Base-by-base conservation (phyloP, 495 filamentous ascomycete genomes). In the Astrothelium macrocarpum region DNA sequence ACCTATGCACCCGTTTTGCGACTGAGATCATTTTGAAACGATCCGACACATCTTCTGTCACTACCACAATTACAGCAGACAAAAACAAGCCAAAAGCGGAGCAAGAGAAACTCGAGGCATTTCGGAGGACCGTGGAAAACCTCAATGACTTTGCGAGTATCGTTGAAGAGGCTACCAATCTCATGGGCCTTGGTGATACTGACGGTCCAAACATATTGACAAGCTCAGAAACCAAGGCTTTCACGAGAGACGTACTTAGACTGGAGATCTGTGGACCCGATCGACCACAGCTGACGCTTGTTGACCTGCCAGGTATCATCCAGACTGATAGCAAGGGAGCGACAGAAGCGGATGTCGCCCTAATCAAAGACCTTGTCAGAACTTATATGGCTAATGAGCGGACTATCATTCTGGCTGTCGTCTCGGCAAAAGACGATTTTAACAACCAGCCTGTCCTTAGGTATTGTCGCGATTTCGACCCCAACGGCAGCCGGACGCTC, bases 1-100 rank as follows among this genome's bases (percentile, higher is more conserved):
- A 80, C 53, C 42, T 85, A 0, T 90, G 87, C 71, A 90, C 87
- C 0, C 78, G 85, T 0, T 89, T 89, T 63, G 82, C 87, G 2
- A 89, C 84, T 0, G 85, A 90, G 67, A 76, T 89, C 2, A 76
- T 83, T 29, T 67, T 82, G 0, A 76, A 78, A 1, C 72, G 78
- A 3, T 66, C 53, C n/a, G 45, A 71, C 1, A 60, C 62, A 2
- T 42, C 62, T 4, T 62, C 70, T 2, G 68, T 76, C 23, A 56
- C 64, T 0, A 68, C 65, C 9, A 71, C 56, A 26, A 75, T 77
- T 60, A 74, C 60, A 1, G 72, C 75, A 1, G 73, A 75, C 60
- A 71, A 70, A 32, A 29, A 23, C 32, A 70, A 72, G 5, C 31
- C 67, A 2, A 16, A 53, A 16, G n/a, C 32, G 0, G 73, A 77